A percentile compares a stretch with the other conserved stretches of the same genome.
phyloP scores from a whole-genome alignment of 2,329 filamentous ascomycete genomes.

The Arthrocladium fulminans region DNA sequence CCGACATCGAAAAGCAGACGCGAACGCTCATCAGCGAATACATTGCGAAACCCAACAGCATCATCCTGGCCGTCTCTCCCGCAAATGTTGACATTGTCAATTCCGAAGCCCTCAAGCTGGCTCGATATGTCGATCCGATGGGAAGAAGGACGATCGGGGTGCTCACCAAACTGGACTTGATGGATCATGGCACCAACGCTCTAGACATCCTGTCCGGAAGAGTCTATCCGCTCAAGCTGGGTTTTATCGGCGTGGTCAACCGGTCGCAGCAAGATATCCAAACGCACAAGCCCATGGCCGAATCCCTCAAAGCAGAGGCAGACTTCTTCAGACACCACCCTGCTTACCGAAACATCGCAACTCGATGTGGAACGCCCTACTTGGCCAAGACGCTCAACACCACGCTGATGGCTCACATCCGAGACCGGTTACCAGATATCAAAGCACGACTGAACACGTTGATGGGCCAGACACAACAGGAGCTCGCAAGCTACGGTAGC shows the following conservation, averaged over 20 bases:
- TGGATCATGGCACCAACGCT: constrained; percentile 98
- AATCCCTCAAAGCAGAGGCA: constrained; percentile 77
- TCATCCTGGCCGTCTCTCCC: constrained; percentile 90
- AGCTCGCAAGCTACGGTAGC: constrained; percentile 94
- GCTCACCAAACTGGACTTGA: constrained; percentile 90
- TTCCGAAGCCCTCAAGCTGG: constrained; percentile 92
- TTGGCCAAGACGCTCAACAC: constrained; percentile 90
- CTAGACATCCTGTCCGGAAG: constrained; percentile 95
- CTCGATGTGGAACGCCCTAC: constrained; percentile 85
- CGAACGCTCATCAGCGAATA: constrained; percentile 94
- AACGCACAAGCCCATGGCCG: constrained; percentile 85
- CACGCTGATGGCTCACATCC: constrained; percentile 92
- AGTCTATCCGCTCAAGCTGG: constrained; percentile 92
- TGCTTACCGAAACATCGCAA: constrained; percentile 92
- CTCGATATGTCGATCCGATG: constrained; percentile 90
- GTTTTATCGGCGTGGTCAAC: constrained; percentile 97
- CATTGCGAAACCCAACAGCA: constrained; percentile 97
- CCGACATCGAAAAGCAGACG: constrained; percentile 98
- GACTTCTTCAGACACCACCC: constrained; percentile 98
- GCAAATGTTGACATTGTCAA: constrained; percentile 98
- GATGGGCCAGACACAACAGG: constrained; percentile 99
- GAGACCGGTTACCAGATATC: constrained; percentile 91
- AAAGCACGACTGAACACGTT: constrained; percentile 94
- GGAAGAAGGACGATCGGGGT: constrained; percentile 93
- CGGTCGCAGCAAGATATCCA: constrained; percentile 97